A percentile compares a stretch with the other conserved stretches of the same genome.
phyloP scores from a whole-genome alignment of 768 basidiomycete species.

The Dacryopinax spathularia region DNA sequence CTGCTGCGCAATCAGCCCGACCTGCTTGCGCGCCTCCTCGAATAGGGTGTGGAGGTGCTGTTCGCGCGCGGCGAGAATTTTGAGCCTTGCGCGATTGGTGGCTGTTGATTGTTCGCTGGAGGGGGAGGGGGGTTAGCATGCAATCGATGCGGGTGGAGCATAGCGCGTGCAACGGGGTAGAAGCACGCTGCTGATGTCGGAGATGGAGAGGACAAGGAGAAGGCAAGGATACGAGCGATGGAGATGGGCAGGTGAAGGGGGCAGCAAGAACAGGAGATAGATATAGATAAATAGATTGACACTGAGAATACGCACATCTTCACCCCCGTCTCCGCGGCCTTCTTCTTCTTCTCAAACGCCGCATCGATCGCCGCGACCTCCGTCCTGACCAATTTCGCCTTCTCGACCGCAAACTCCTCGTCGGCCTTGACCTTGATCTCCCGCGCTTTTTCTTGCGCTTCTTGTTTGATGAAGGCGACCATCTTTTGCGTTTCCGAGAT shows the following conservation, averaged over 20 bases:
- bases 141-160: not conserved
- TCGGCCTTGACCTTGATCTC: constrained; percentile 97
- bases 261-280: not conserved
- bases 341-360: constrained; percentile 88
- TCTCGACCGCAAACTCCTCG: constrained; percentile 98
- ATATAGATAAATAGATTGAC: constrained; percentile 3
- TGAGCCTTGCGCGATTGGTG: constrained; percentile 90
- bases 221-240: not conserved
- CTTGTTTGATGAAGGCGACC: constrained; percentile 98
- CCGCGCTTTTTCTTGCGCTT: constrained; percentile 91
- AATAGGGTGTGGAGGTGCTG: constrained; percentile 87
- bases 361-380: constrained; percentile 91
- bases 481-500: constrained; percentile 98
- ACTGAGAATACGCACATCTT: constrained; percentile 63
- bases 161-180: too few relatives aligned
- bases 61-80: constrained; percentile 77
- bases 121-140: not conserved
- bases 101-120: constrained; percentile 82
- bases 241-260: not conserved
- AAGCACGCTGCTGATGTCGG: too few relatives aligned
- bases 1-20: constrained; percentile 44
- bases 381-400: constrained; percentile 95
- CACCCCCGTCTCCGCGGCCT: constrained; percentile 83
- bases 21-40: constrained; percentile 44
- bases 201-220: not conserved